Evolutionary conservation across 2,329 filamentous ascomycete species (phyloP), one percentile per base, ranked within the genome.

Genomic region (Grosmannia penicillata): DNA sequence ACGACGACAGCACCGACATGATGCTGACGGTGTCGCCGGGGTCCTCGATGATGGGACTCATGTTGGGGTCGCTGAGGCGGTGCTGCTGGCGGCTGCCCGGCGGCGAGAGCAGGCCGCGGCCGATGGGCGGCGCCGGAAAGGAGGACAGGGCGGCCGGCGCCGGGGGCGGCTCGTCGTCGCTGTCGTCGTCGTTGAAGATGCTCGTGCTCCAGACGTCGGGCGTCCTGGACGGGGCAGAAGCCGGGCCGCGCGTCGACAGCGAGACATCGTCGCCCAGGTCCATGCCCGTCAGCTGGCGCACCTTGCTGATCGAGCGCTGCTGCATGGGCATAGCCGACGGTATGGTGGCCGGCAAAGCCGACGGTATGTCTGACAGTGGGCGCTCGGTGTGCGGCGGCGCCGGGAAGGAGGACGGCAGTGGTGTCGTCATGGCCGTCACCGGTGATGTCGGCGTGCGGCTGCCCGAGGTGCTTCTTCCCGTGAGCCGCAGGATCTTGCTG

Each of bases 41-140:
- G 25, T 36, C 36, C 13, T 37, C 36, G 13, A 37, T 15, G 28
- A 47, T 44, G 14, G 47, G 44, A 30, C 43, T 47, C 40, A 45
- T 42, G 14, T 39, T 36, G 22, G 45, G 39, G 13, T 38, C 36
- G 28, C 35, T 36, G 19, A 30, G 30, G 4, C 26, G 27, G 8
- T 21, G 13, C n/a, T 7, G 24, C 17, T 9, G 8, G 19, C 21
- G 13, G 3, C 18, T 3, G 10, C 18, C 14, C 4, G 27, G 36
- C 22, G 21, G 28, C 27, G 19, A 23, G 18, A 24, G 27, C 27
- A 35, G 21, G 19, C 28, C 15, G 22, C 33, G 30, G 18, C 9
- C 17, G 11, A 25, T 18, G 23, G 9, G 3, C 15, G 26, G 26
- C 26, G n/a, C n/a, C 17, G 27, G 13, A 15, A 29, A n/a, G 14